Base-by-base conservation (phyloP, 139 green algal genomes). In the Yamagishiella unicocca region DNA sequence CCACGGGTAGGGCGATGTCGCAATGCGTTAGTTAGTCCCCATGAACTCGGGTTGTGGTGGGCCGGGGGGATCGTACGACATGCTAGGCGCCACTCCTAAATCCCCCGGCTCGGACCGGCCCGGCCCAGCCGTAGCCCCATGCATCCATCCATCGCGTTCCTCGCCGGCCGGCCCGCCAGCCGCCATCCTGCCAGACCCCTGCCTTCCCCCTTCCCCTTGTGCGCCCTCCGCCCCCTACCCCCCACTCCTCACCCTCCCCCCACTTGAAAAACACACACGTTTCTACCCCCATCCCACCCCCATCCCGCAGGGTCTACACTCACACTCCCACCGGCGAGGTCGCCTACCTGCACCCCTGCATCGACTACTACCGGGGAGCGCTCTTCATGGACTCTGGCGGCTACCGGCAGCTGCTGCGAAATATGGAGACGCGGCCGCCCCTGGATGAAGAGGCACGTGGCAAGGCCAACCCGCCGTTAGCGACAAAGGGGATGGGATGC, bases 351-450 rank as follows among this genome's bases (percentile, higher is more conserved):
- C 94, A 96, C 71, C 94, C 94, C 1, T 50, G 93, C n/a, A 75
- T 93, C 72, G 86, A 89, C 9, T 96, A 95, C 89, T 96, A 95
- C 81, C 81, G 82, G 12, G 93, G 93, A 1, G 93, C 92, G 6
- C 82, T 95, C 10, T 97, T 95, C 77, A 96, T 97, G 94, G 92
- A 93, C 66, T 85, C 40, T 31, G 92, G 90, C 6, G 94, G 94
- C 9, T 94, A 92, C 74, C 67, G 70, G 54, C 55, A 88, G 45
- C 74, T 89, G 43, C 58, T 89, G 3, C 73, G 64, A 25, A 84
- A 84, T 62, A 67, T 82, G 74, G 46, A 85, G 61, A 46, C 54
- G 29, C 75, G 75, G 9, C 31, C 66, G 37, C 85, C 85, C 50
- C 81, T 58, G 9, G n/a, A 84, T 1, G 85, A 90, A 10, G 89